Percentiles rank a stretch among this genome's conserved stretches.
Evolutionary conservation across 352 stramenopile species (phyloP).

Genomic region (Globisporangium cystogenes): DNA sequence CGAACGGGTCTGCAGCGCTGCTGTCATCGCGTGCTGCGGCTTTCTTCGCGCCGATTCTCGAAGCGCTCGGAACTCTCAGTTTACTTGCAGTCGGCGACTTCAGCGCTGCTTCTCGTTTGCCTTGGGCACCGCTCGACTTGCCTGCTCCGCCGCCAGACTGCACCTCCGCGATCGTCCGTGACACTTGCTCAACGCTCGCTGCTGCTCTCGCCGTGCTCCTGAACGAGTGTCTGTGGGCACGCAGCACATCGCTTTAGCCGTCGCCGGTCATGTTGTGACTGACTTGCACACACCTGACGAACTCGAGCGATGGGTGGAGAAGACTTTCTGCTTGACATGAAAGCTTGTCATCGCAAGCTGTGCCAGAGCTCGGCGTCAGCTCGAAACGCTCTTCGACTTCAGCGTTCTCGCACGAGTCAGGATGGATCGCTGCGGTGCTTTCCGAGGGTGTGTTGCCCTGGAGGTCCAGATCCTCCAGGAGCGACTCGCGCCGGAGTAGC

Average conservation of each 20-base stretch:
- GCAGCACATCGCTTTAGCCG: too few relatives aligned
- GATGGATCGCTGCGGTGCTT: background rate
- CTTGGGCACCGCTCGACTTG: background rate
- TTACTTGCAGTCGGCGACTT: background rate
- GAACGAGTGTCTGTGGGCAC: slow-evolving; percentile 22
- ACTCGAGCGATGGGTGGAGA: slow-evolving; percentile 17
- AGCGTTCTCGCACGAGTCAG: background rate
- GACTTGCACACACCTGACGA: slow-evolving; percentile 27
- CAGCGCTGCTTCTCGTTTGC: background rate
- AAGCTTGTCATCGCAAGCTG: slow-evolving; percentile 4
- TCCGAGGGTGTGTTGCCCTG: background rate
- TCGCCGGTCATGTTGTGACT: too few relatives aligned
- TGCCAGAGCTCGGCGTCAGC: background rate
- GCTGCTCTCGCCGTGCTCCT: slow-evolving; percentile 19
- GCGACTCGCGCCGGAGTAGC: slow-evolving; percentile 13
- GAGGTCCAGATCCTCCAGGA: slow-evolving; percentile 1
- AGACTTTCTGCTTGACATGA: background rate
- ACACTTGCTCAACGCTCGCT: slow-evolving; percentile 1
- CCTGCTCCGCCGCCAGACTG: background rate
- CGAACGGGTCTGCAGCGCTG: slow-evolving; percentile 18
- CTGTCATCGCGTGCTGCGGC: background rate
- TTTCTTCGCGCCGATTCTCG: background rate
- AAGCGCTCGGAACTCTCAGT: slow-evolving; percentile 1
- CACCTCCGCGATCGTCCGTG: background rate
- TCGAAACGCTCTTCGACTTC: background rate